A percentile compares a stretch with the other conserved stretches of the same genome.
phyloP scores from a whole-genome alignment of 1,139 yeast genomes.

The Scheffersomyces titani region DNA sequence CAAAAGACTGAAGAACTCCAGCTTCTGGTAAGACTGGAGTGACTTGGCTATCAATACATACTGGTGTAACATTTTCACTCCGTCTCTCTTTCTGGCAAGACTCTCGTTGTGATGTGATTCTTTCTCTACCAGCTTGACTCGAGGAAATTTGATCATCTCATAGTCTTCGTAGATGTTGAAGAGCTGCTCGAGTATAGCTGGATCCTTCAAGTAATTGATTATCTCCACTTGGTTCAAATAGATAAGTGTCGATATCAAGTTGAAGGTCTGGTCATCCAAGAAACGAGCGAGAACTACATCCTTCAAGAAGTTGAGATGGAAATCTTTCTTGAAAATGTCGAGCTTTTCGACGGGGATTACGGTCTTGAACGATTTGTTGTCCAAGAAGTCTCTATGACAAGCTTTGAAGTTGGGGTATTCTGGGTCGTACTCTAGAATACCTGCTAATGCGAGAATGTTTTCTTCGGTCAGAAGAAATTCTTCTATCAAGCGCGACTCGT shows the following conservation, averaged over 20 bases:
- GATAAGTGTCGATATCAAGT: slow-evolving; percentile 63
- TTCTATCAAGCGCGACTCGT: slow-evolving; percentile 71
- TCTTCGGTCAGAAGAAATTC: slow-evolving; percentile 59
- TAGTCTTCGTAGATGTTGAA: slow-evolving; percentile 54
- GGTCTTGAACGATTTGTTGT: slow-evolving; percentile 65
- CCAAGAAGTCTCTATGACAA: slow-evolving; percentile 68
- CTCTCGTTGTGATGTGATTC: background rate
- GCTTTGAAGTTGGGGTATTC: slow-evolving; percentile 80
- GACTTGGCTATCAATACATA: slow-evolving; percentile 74
- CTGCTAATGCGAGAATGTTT: slow-evolving; percentile 63
- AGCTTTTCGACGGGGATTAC: slow-evolving; percentile 66
- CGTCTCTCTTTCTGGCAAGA: slow-evolving; percentile 52
- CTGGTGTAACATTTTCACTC: slow-evolving; percentile 78
- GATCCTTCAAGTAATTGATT: slow-evolving; percentile 63
- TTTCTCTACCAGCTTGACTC: background rate
- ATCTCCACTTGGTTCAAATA: slow-evolving; percentile 71
- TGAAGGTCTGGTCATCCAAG: slow-evolving; percentile 77
- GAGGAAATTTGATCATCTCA: background rate
- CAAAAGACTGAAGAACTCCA: slow-evolving; percentile 64
- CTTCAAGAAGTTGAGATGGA: slow-evolving; percentile 73
- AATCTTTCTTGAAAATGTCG: slow-evolving; percentile 68
- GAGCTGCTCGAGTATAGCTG: slow-evolving; percentile 49
- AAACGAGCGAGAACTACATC: slow-evolving; percentile 84
- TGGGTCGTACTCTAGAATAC: slow-evolving; percentile 90
- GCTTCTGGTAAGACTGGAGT: slow-evolving; percentile 62